Conservation (phyloP, 2,329 filamentous ascomycete genomes). For the Colletotrichum chlorophyti region DNA sequence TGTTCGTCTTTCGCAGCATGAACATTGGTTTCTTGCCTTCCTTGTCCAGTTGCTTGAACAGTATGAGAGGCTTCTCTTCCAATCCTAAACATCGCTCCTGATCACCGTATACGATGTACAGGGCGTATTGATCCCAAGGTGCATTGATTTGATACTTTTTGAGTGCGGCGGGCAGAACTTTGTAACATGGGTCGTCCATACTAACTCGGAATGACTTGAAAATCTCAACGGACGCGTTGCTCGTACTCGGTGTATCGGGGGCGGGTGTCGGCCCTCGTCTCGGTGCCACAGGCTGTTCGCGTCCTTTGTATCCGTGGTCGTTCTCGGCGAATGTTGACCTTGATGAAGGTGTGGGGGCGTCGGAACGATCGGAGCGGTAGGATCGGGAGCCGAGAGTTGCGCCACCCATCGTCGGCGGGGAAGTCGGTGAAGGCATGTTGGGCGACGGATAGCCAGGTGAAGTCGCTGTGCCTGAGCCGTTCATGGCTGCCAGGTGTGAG, state of each 20-base stretch:
- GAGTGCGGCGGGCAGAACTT: conserved; percentile 91
- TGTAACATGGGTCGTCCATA: conserved; percentile 98
- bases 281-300: conserved; percentile 51
- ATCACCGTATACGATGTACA: conserved; percentile 99
- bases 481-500: conserved; percentile 74
- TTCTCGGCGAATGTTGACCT: conserved; percentile 58
- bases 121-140: conserved; percentile 94
- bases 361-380: conserved; percentile 60
- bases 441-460: conserved; percentile 64
- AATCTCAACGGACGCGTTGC: conserved; percentile 80
- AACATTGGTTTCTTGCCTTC: conserved; percentile 99
- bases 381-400: conserved; percentile 68
- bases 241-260: conserved; percentile 64
- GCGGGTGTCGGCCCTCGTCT: conserved; percentile 67
- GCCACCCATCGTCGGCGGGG: conserved; percentile 62
- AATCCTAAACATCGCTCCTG: conserved; percentile 92
- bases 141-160: conserved; percentile 99
- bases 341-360: conserved; percentile 58
- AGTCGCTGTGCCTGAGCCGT: conserved; percentile 60
- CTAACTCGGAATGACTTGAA: conserved; percentile 99
- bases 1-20: conserved; percentile 81
- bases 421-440: conserved; percentile 75
- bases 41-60: conserved; percentile 97
- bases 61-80: conserved; percentile 90
- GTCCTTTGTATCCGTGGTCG: conserved; percentile 35